Evolutionary conservation across 2,329 filamentous ascomycete genomes (phyloP), one percentile per base, ranked within the genome.

Genomic region (Pseudocercospora ulei): DNA sequence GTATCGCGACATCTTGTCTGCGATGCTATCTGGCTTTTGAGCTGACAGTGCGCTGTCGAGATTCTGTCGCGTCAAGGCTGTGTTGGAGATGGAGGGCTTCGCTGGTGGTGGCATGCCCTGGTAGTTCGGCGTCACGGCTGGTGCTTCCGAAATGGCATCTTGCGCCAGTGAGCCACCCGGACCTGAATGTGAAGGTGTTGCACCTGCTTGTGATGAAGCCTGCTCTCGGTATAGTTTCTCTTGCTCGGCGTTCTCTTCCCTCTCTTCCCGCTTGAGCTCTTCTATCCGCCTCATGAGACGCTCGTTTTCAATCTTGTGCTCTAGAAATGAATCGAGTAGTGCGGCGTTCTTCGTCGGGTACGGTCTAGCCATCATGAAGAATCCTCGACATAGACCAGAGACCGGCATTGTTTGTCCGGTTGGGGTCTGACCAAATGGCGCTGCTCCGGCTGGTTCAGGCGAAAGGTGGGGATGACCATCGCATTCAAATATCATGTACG

Each of bases 221-320:
- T 57, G 54, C 20, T 56, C 54, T n/a, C 46, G 40, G 37, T 52
- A 78, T 28, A 77, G 70, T 46, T 70, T 69, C 42, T 77, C 72
- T 35, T 76, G 72, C 41, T 77, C 73, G 43, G 82, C 80, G 9
- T 72, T 70, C 44, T 92, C 87, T 38, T 87, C 82, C 40, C 80
- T 76, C 60, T 95, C 88, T 61, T 95, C 88, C 45, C 75, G 73
- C 51, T 82, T 83, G 38, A 95, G 68, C 62, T 92, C 85, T 11
- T 80, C 78, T 46, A 96, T 93, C 27, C 84, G 77, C 52, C 84
- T 81, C 54, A 76, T 78, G 33, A 96, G 64, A 3, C 87, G 76
- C 65, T 94, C 86, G 55, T 95, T 94, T 61, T 95, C 88, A 38
- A 94, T 88, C 63, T 95, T 95, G 65, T 95, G 87, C 60, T 96